phyloP scores from a whole-genome alignment of 2,329 filamentous ascomycete species.

The Mycocentrospora acerina region DNA sequence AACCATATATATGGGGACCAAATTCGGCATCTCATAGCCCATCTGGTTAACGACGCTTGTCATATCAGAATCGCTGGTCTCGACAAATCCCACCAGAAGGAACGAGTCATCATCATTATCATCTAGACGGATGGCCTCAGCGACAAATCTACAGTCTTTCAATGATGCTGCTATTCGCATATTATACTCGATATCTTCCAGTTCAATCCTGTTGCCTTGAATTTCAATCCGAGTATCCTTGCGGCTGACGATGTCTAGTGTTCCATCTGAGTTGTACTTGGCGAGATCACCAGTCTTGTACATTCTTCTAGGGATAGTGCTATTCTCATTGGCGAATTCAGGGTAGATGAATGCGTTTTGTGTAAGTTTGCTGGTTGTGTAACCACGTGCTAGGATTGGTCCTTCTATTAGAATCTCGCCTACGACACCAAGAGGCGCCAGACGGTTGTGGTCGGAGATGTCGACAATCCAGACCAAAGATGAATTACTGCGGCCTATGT shows the following conservation, averaged over 20 bases:
- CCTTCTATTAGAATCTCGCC: slow-evolving; percentile 60
- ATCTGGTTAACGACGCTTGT: too few relatives aligned
- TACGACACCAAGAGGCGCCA: slow-evolving; percentile 15
- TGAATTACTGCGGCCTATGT: slow-evolving; percentile 54
- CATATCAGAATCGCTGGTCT: too few relatives aligned
- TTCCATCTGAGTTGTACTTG: slow-evolving; percentile 7
- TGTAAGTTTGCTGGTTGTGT: slow-evolving; percentile 17
- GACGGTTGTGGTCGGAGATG: slow-evolving; percentile 12
- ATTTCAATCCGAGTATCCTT: slow-evolving; percentile 15
- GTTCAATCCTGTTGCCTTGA: slow-evolving; percentile 43
- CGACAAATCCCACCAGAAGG: too few relatives aligned
- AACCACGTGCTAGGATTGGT: slow-evolving; percentile 42
- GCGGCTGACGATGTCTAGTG: slow-evolving; percentile 5
- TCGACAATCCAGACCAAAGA: slow-evolving; percentile 46
- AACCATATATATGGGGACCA: too few relatives aligned
- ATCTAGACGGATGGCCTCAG: too few relatives aligned
- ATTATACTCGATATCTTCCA: slow-evolving; percentile 44
- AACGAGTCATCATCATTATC: too few relatives aligned
- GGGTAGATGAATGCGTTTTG: slow-evolving; percentile 13
- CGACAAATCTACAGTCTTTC: too few relatives aligned
- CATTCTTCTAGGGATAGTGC: not conserved
- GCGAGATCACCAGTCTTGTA: slow-evolving; percentile 20
- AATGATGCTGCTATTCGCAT: slow-evolving; percentile 18
- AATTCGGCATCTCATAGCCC: too few relatives aligned
- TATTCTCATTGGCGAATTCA: slow-evolving; percentile 28